Conservation (phyloP, 192 early-diverging fungal genomes). For the Jimgerdemannia lactiflua region DNA sequence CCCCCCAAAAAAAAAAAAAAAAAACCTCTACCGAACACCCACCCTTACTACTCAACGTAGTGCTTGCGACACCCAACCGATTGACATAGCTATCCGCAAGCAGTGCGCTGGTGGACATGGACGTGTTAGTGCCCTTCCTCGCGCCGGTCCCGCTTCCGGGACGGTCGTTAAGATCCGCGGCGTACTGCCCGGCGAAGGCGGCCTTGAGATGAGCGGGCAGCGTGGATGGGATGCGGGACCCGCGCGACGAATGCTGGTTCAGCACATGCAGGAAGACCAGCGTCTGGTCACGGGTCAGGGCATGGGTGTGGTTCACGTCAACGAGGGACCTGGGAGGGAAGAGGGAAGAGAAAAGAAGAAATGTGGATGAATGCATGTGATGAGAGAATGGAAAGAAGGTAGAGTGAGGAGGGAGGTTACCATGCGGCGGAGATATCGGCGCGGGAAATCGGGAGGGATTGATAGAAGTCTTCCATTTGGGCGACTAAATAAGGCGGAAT, state of each 20-base stretch:
- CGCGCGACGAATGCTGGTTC: constrained; percentile 45
- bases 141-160: constrained; percentile 10
- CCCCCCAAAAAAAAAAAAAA: neutral
- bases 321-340: constrained; percentile 35
- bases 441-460: constrained; percentile 44
- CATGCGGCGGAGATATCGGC: constrained; percentile 54
- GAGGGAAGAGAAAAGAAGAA: neutral
- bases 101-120: constrained; percentile 24
- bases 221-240: constrained; percentile 41
- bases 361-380: neutral
- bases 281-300: constrained; percentile 53
- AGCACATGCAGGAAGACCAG: constrained; percentile 56
- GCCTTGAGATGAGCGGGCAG: constrained; percentile 50
- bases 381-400: neutral
- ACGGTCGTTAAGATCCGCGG: constrained; percentile 37
- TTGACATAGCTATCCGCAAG: constrained; percentile 37
- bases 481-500: constrained; percentile 28
- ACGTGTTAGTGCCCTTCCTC: constrained; percentile 20
- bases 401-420: constrained; percentile 16
- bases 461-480: constrained; percentile 54
- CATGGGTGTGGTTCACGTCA: constrained; percentile 53
- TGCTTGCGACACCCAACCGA: constrained; percentile 28
- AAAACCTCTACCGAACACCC: neutral
- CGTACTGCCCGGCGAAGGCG: constrained; percentile 50
- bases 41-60: constrained; percentile 27